phyloP scores from a whole-genome alignment of 352 stramenopile genomes.

The Pythium phragmiticola region DNA sequence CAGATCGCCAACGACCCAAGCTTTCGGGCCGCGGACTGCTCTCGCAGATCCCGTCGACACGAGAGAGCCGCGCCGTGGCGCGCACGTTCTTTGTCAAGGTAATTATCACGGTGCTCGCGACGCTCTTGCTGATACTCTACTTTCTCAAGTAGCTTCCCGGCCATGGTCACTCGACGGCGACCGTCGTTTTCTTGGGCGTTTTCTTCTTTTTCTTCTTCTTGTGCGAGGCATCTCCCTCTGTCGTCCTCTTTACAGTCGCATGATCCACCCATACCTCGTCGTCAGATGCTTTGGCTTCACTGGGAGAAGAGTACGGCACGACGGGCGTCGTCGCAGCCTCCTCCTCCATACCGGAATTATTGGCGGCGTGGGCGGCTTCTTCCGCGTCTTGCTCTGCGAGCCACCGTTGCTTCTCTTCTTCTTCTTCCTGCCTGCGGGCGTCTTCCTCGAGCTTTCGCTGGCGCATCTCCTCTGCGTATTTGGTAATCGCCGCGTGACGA shows the following conservation, averaged over 20 bases:
- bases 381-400: conserved; percentile 6
- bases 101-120: conserved; percentile 61
- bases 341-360: neutral
- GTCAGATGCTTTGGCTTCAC: neutral
- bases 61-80: conserved; percentile 43
- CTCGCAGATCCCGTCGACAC: conserved; percentile 43
- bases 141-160: conserved; percentile 29
- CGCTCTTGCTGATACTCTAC: conserved; percentile 50
- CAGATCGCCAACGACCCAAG: conserved; percentile 6
- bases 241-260: neutral
- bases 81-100: conserved; percentile 72
- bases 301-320: neutral
- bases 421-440: conserved; percentile 12
- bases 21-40: conserved; percentile 52
- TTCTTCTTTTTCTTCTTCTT: conserved; percentile 25
- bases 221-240: neutral
- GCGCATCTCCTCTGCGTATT: conserved; percentile 42
- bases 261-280: neutral
- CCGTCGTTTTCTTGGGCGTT: conserved; percentile 10
- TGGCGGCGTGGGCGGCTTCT: neutral
- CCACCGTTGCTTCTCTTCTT: conserved; percentile 10
- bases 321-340: too few relatives aligned
- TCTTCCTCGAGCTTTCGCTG: conserved; percentile 17
- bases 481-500: conserved; percentile 42
- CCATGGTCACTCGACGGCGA: conserved; percentile 9